phyloP scores from a whole-genome alignment of 1,284 basidiomycete genomes.

The Cutaneotrichosporon dermatis region DNA sequence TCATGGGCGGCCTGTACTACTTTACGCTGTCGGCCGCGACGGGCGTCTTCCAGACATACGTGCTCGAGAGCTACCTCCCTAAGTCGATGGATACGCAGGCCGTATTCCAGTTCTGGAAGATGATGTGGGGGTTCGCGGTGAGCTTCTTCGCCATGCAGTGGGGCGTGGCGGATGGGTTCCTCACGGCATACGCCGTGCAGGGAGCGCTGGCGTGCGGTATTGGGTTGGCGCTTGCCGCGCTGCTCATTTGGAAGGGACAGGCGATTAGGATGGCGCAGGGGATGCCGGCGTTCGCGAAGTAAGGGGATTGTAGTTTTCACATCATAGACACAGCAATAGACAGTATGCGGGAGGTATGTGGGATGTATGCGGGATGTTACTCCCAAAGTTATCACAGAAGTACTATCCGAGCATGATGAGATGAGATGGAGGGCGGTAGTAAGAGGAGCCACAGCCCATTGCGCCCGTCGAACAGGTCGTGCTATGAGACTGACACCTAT shows the following conservation, averaged over 20 bases:
- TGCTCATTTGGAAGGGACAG: constrained; percentile 34
- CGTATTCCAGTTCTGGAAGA: constrained; percentile 48
- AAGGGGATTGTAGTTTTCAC: not conserved
- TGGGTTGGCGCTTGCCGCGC: constrained; percentile 20
- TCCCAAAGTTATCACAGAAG: too few relatives aligned
- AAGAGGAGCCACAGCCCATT: too few relatives aligned
- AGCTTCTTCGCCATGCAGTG: constrained; percentile 44
- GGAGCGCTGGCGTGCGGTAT: constrained; percentile 30
- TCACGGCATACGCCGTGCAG: constrained; percentile 31
- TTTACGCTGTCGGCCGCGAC: constrained; percentile 35
- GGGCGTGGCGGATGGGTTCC: constrained; percentile 29
- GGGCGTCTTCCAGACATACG: constrained; percentile 35
- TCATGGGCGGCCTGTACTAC: constrained; percentile 41
- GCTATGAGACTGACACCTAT: too few relatives aligned
- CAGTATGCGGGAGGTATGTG: too few relatives aligned
- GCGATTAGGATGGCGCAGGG: constrained; percentile 24
- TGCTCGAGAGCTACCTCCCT: constrained; percentile 41
- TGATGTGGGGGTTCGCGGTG: constrained; percentile 43
- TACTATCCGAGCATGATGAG: too few relatives aligned
- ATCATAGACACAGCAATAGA: too few relatives aligned
- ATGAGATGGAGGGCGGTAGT: too few relatives aligned
- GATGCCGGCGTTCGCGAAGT: constrained; percentile 22
- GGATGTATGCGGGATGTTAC: too few relatives aligned
- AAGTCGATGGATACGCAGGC: constrained; percentile 42
- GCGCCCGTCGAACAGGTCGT: too few relatives aligned